Base-by-base conservation (phyloP, 2,329 filamentous ascomycete species). In the Ceratocystis albifundus region DNA sequence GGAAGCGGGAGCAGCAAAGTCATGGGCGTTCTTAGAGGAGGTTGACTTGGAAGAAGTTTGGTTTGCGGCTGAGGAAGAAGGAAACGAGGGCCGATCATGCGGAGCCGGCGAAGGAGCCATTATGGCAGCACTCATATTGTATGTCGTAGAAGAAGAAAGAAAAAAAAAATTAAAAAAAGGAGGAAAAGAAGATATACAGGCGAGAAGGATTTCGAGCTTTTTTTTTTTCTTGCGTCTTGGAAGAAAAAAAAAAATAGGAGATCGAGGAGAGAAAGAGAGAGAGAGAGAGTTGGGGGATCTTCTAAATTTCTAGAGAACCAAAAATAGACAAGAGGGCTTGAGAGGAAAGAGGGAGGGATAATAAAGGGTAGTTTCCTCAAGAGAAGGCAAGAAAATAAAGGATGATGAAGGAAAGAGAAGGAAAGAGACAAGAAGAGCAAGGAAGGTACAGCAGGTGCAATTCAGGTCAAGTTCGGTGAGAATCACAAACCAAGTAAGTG, bases 101-200 rank as follows among this genome's bases (percentile, higher is more conserved):
- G 84, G 84, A 76, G 84, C 84, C 72, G 84, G 84, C 74, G 84
- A 86, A 70, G 84, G 84, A 73, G 82, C 84, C 84, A 87, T 86
- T 74, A 87, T 82, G 75, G 83, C 84, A 74, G 84, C 80, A 78
- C 84, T 87, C 84, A 87, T 87, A 74, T 71, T 85, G 74, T 45
- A 61, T 36, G 61, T 61, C 32, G 28, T 36, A 32, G 22, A 36
- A 41, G 22, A 32, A 61, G 62, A 63, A 63, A 30, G 61, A 44
- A 61, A 64, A 46, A 32, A 32, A 61, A 62, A 63, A 63, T 22
- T 61, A 44, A 61, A 64, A 46, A 32, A 41, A 32, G 32, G 22
- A 36, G 65, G 44, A 44, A 64, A 41, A 66, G 57, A 41, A 41
- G 36, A 41, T 41, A 12, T 41, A 41, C 46, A 30, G 32, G 32